phyloP scores from a whole-genome alignment of 2,329 filamentous ascomycete species.

The Diaporthe humulicola region DNA sequence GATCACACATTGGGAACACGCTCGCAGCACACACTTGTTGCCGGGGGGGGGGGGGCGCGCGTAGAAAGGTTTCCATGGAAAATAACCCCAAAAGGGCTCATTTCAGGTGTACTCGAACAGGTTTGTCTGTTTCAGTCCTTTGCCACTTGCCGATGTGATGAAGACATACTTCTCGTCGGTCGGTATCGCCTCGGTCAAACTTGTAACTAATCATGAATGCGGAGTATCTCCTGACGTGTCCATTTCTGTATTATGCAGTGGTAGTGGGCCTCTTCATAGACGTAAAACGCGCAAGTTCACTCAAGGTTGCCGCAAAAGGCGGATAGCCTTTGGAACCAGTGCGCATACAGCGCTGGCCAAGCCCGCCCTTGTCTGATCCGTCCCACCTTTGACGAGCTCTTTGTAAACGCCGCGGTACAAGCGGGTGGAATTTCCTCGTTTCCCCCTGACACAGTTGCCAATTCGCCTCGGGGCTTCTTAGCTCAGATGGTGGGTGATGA shows the following conservation, averaged over 20 bases:
- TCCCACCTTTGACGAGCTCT: not conserved
- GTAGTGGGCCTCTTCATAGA: not conserved
- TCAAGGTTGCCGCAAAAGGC: not conserved
- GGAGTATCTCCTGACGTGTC: constrained; percentile 6
- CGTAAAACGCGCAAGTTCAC: too few relatives aligned
- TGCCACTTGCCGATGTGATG: not conserved
- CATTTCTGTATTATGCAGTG: not conserved
- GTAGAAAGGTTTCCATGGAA: too few relatives aligned
- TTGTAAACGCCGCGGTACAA: not conserved
- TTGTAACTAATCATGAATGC: not conserved
- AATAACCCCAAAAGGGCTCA: too few relatives aligned
- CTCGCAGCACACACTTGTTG: too few relatives aligned
- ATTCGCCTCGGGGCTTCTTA: not conserved
- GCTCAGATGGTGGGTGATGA: not conserved
- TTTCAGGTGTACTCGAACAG: not conserved
- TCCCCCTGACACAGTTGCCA: not conserved
- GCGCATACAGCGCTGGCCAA: not conserved
- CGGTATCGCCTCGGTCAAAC: not conserved
- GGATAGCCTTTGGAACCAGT: not conserved
- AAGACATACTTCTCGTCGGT: not conserved
- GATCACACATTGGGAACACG: too few relatives aligned
- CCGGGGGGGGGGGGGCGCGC: too few relatives aligned
- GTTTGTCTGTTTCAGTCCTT: not conserved
- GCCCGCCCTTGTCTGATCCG: not conserved
- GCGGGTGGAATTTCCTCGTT: not conserved